Percentiles rank a stretch among this genome's conserved stretches.
Conservation (phyloP, 108 stramenopile genomes). For the Skeletonema marinoi region DNA sequence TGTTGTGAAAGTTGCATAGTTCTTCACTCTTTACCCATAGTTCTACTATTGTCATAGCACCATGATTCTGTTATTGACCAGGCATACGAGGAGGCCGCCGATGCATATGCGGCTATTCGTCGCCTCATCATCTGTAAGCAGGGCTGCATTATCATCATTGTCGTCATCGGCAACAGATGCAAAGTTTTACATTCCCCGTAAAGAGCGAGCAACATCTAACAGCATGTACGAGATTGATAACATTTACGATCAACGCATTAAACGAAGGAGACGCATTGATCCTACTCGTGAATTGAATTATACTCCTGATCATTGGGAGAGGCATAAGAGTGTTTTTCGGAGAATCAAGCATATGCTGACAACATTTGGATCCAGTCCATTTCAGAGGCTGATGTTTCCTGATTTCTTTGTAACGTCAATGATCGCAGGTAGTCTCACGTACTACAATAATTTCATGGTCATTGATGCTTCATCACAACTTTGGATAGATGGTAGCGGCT, state of each 20-base stretch:
- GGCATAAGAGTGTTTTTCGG: conserved; percentile 56
- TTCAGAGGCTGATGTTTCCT: conserved; percentile 56
- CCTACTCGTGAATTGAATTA: conserved; percentile 62
- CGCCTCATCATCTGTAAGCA: neutral
- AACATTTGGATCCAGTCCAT: conserved; percentile 39
- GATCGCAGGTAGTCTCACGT: conserved; percentile 47
- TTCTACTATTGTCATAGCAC: neutral
- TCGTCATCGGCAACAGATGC: neutral
- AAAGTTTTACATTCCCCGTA: conserved; percentile 39
- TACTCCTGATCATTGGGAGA: conserved; percentile 40
- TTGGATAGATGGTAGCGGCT: conserved; percentile 16
- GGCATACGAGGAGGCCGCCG: neutral
- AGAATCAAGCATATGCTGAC: conserved; percentile 35
- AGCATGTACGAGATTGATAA: conserved; percentile 41
- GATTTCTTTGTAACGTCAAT: conserved; percentile 48
- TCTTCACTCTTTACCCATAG: no score
- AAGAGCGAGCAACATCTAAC: conserved; percentile 10
- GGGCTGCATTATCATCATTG: neutral
- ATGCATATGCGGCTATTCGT: neutral
- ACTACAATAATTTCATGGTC: conserved; percentile 53
- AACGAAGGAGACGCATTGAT: conserved; percentile 38
- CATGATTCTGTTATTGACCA: neutral
- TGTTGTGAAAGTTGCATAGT: no score
- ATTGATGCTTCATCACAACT: neutral
- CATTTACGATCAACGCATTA: conserved; percentile 32